Percentiles rank a stretch among this genome's conserved stretches.
Conservation (phyloP, 1,284 basidiomycete genomes). For the Tilletia setariae region DNA sequence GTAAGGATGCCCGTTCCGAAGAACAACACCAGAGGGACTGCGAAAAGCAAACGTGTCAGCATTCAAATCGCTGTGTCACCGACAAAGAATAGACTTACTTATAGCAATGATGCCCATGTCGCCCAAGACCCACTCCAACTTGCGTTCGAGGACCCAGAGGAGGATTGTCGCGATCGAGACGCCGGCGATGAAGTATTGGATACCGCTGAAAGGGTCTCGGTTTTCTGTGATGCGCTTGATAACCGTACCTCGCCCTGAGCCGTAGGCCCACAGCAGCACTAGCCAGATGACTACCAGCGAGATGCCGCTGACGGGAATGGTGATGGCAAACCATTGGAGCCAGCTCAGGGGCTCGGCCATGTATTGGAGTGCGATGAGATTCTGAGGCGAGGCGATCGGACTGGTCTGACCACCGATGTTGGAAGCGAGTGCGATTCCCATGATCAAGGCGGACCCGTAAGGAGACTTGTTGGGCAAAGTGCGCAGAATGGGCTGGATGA, state of each 20-base stretch:
- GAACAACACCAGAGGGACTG: constrained; percentile 81
- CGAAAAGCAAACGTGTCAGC: neutral
- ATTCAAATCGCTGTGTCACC: neutral
- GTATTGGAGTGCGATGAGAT: constrained; percentile 81
- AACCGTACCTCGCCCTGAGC: constrained; percentile 65
- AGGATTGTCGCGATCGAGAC: constrained; percentile 83
- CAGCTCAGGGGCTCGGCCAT: constrained; percentile 88
- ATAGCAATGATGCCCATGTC: constrained; percentile 97
- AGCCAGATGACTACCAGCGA: constrained; percentile 88
- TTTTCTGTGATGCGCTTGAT: constrained; percentile 47
- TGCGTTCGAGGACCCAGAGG: constrained; percentile 86
- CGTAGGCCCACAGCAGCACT: constrained; percentile 79
- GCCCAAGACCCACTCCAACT: constrained; percentile 74
- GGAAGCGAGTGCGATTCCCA: constrained; percentile 92
- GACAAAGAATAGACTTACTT: constrained; percentile 29
- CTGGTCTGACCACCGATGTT: constrained; percentile 98
- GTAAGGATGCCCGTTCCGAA: constrained; percentile 91
- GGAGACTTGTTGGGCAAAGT: constrained; percentile 81
- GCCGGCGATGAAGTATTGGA: constrained; percentile 85
- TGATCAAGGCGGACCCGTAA: constrained; percentile 85
- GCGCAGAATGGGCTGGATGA: constrained; percentile 91
- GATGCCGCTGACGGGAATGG: constrained; percentile 80
- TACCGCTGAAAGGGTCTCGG: constrained; percentile 64
- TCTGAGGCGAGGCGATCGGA: constrained; percentile 88
- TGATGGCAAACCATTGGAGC: constrained; percentile 90